Evolutionary conservation across 192 early-diverging fungal genomes (phyloP).

Genomic region (Dimargaris cristalligena): DNA sequence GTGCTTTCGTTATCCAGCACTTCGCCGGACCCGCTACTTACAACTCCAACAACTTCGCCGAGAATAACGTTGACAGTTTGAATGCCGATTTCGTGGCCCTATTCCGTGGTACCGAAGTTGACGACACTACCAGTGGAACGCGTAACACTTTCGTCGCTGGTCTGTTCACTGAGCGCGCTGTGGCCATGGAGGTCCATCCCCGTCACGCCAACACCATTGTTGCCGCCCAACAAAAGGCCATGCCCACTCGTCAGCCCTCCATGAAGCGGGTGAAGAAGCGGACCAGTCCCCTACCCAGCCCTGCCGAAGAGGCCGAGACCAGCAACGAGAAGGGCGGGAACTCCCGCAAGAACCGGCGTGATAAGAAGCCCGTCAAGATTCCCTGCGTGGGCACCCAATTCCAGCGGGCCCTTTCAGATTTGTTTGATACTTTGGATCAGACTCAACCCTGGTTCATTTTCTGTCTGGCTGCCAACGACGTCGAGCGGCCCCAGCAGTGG

Average conservation of each 20-base stretch:
- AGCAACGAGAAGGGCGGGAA: constrained; percentile 17
- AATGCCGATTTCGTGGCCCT: constrained; percentile 72
- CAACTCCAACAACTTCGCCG: constrained; percentile 42
- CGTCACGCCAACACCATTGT: constrained; percentile 59
- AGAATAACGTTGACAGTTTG: constrained; percentile 58
- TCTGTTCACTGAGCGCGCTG: constrained; percentile 51
- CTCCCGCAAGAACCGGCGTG: constrained; percentile 5
- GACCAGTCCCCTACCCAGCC: constrained; percentile 5
- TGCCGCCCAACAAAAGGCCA: constrained; percentile 53
- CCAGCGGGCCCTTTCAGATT: constrained; percentile 46
- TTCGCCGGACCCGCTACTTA: constrained; percentile 55
- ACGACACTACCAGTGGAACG: constrained; percentile 30
- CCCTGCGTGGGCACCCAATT: constrained; percentile 43
- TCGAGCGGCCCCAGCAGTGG: constrained; percentile 36
- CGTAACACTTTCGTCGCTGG: constrained; percentile 56
- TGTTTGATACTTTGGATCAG: constrained; percentile 52
- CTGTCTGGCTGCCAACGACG: constrained; percentile 58
- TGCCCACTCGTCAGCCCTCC: constrained; percentile 49
- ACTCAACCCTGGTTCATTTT: constrained; percentile 65
- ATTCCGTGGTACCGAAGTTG: constrained; percentile 42
- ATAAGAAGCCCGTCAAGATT: constrained; percentile 25
- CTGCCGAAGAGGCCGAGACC: constrained; percentile 16
- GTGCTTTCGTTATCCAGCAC: constrained; percentile 65
- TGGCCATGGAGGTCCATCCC: constrained; percentile 72
- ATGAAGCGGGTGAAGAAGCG: constrained; percentile 34